Conservation (phyloP, 108 stramenopile species). For the Nitzschia sp. region DNA sequence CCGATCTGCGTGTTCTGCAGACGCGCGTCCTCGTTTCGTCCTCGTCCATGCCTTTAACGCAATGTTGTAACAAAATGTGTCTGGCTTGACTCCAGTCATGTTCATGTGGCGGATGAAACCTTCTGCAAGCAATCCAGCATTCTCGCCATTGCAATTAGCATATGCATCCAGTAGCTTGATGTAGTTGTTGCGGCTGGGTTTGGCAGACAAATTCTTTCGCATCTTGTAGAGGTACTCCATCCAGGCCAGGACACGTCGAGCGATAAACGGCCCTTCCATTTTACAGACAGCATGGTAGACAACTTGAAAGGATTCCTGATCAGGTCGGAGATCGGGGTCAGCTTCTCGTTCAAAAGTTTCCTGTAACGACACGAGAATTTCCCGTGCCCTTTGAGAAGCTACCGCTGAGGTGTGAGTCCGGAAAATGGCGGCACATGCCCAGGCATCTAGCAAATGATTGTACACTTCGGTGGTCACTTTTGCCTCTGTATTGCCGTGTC, state of each 20-base stretch:
- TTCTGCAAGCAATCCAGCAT: slow-evolving; percentile 36
- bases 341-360: slow-evolving; percentile 33
- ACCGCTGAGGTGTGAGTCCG: background rate
- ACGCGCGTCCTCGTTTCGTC: slow-evolving; percentile 33
- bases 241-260: slow-evolving; percentile 35
- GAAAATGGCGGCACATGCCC: slow-evolving; percentile 46
- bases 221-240: slow-evolving; percentile 39
- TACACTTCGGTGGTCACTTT: slow-evolving; percentile 27
- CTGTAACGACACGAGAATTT: slow-evolving; percentile 41
- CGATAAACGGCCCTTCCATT: slow-evolving; percentile 30
- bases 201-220: slow-evolving; percentile 33
- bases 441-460: slow-evolving; percentile 43
- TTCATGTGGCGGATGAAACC: slow-evolving; percentile 44
- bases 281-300: slow-evolving; percentile 38
- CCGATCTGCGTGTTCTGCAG: slow-evolving; percentile 49
- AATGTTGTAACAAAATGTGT: slow-evolving; percentile 49
- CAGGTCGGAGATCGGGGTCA: slow-evolving; percentile 18
- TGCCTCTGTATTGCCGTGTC: slow-evolving; percentile 26
- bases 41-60: slow-evolving; percentile 45
- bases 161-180: slow-evolving; percentile 35
- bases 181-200: slow-evolving; percentile 27
- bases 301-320: slow-evolving; percentile 25
- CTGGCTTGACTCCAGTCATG: slow-evolving; percentile 35
- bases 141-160: slow-evolving; percentile 29
- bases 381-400: slow-evolving; percentile 43